phyloP scores from a whole-genome alignment of 169 alveolate genomes.

The Plasmodium relictum region DNA sequence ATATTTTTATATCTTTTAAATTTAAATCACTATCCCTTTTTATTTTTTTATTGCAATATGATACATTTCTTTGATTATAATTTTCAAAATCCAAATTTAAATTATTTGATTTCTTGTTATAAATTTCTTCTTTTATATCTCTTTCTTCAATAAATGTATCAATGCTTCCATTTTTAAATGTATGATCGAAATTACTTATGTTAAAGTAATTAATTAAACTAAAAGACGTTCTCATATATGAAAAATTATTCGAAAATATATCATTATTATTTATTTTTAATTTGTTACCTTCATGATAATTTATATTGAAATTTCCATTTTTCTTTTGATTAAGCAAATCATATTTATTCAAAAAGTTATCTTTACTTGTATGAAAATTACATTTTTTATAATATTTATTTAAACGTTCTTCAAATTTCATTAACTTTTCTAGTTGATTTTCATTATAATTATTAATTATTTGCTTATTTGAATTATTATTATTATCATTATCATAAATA shows the following conservation, averaged over 20 bases:
- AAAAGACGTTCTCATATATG: background rate
- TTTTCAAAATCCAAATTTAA: background rate
- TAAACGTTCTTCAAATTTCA: background rate
- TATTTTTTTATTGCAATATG: too few relatives aligned
- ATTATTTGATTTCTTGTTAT: too few relatives aligned
- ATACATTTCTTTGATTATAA: background rate
- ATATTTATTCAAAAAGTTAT: constrained; percentile 9
- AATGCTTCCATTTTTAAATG: too few relatives aligned
- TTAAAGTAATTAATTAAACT: constrained; percentile 13
- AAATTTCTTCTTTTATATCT: too few relatives aligned
- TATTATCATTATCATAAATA: too few relatives aligned
- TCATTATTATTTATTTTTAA: background rate
- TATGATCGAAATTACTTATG: background rate
- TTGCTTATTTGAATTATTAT: too few relatives aligned
- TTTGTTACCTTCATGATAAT: background rate
- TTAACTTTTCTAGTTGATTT: too few relatives aligned
- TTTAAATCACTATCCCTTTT: too few relatives aligned
- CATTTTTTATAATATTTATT: background rate
- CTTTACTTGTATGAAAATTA: background rate
- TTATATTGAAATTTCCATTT: background rate
- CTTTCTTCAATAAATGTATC: too few relatives aligned
- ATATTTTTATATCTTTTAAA: too few relatives aligned
- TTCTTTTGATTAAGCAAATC: background rate
- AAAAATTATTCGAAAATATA: background rate
- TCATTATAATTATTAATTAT: too few relatives aligned